phyloP scores from a whole-genome alignment of 371 early-diverging fungal genomes.

The Actinomortierella ambigua region DNA sequence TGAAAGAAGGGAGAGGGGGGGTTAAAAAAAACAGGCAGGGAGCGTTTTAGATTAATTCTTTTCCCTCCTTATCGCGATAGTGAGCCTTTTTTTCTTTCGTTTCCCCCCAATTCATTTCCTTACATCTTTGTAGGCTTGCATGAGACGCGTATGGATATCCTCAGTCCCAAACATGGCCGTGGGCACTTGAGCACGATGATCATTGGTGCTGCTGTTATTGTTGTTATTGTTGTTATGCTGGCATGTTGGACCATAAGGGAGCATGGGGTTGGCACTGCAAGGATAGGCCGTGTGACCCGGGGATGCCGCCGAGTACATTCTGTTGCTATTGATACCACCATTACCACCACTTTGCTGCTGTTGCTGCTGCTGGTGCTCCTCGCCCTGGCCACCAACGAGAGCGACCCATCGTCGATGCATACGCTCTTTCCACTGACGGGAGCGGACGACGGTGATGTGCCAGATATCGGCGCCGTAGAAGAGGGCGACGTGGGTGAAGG shows the following conservation, averaged over 20 bases:
- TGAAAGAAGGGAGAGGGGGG: slow-evolving; percentile 37
- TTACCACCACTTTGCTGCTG: slow-evolving; percentile 6
- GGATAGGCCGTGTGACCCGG: too few species aligned
- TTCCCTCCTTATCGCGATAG: background rate
- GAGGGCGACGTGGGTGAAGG: slow-evolving; percentile 68
- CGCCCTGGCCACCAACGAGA: too few species aligned
- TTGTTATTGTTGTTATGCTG: background rate
- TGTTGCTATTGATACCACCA: too few species aligned
- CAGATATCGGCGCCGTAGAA: slow-evolving; percentile 70
- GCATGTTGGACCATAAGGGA: background rate
- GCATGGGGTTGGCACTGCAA: too few species aligned
- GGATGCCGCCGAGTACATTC: too few species aligned
- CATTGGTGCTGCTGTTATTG: slow-evolving; percentile 1
- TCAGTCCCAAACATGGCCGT: slow-evolving; percentile 53
- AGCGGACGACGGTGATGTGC: slow-evolving; percentile 27
- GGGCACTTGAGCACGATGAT: slow-evolving; percentile 31
- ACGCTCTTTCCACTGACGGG: background rate
- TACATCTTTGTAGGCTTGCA: slow-evolving; percentile 71
- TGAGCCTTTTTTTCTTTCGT: background rate
- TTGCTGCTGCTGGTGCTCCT: slow-evolving; percentile 2
- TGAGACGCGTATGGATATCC: slow-evolving; percentile 73
- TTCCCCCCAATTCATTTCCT: background rate
- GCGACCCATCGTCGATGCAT: too few species aligned
- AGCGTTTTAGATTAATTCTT: background rate
- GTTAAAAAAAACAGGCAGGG: slow-evolving; percentile 26